Base-by-base conservation (phyloP, 192 early-diverging fungal species). In the Backusella mclennaniae region DNA sequence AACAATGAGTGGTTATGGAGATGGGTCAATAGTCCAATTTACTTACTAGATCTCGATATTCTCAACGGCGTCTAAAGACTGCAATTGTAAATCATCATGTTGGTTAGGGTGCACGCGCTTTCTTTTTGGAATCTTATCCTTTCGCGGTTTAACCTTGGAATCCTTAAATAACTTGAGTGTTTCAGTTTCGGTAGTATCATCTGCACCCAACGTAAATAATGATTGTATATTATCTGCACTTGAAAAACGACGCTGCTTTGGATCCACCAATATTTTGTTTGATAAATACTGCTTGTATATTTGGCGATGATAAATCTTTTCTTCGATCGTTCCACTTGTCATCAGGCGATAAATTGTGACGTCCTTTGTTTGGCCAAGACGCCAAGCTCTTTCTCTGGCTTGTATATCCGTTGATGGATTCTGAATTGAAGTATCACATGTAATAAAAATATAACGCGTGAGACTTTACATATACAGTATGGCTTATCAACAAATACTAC, bases 261-360 rank as follows among this genome's bases (percentile, higher is more conserved):
- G 95, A 69, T 98, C 96, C 38, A 92, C 91, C 69, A 99, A 83
- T 35, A 99, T 94, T 81, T 98, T 97, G 87, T 96, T 96, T n/a
- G 96, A 93, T 81, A 99, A 73, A 76, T 97, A 96, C 85, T 96
- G 95, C 76, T 99, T 99, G 83, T 95, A 98, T 52, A 99, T 97
- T 81, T 99, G 98, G 23, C 98, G 89, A 80, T 96, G 96, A 75
- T 97, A 97, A 11, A 97, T 98, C 83, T 97, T 97, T 82, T 97
- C 96, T 77, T 97, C 96, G 42, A 97, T 97, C 0, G 96, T 98
- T 0, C 95, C 92, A 4, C 92, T 91, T 29, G 95, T 98, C 96
- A 99, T 98, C 12, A 99, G 86, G 6, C 98, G 86, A 76, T 98
- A 99, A 21, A 99, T 93, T 12, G 95, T 92, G 4, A 99, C 98